Evolutionary conservation across 306 rosid genomes (phyloP).

Genomic region (Cyamopsis tetragonoloba): DNA sequence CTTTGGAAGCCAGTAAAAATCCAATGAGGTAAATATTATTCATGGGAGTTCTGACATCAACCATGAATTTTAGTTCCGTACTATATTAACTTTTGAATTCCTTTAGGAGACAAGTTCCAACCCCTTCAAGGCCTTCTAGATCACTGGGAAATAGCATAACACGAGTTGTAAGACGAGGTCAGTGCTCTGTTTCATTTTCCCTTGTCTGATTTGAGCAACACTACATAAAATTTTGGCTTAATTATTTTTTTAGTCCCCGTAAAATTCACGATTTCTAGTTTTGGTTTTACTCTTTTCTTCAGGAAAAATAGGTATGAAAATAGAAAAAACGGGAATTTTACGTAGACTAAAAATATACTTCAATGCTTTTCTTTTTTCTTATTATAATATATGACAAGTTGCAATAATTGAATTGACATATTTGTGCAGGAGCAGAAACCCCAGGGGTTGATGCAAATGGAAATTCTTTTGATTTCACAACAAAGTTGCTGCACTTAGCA

Average conservation of each 20-base stretch:
- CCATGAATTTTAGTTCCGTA: neutral
- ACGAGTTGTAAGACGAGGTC: constrained; percentile 90
- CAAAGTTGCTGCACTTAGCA: constrained; percentile 96
- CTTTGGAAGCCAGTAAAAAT: constrained; percentile 97
- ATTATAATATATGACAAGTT: neutral
- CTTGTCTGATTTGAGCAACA: neutral
- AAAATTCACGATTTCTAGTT: too few relatives aligned
- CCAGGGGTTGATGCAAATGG: constrained; percentile 89
- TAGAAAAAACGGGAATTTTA: too few relatives aligned
- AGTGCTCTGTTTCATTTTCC: constrained; percentile 13
- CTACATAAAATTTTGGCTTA: neutral
- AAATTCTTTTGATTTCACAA: constrained; percentile 88
- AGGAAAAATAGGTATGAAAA: too few relatives aligned
- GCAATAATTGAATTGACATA: neutral
- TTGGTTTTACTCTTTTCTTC: too few relatives aligned
- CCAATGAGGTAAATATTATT: constrained; percentile 92
- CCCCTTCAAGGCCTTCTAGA: constrained; percentile 92
- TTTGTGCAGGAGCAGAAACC: constrained; percentile 67
- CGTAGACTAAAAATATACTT: too few relatives aligned
- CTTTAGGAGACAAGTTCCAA: constrained; percentile 83
- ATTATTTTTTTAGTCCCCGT: too few relatives aligned
- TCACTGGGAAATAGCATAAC: constrained; percentile 90
- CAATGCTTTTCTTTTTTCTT: neutral
- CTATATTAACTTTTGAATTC: constrained; percentile 1
- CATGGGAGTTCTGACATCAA: neutral